Base-by-base conservation (phyloP, 768 basidiomycete genomes). In the Kockovaella imperatae region DNA sequence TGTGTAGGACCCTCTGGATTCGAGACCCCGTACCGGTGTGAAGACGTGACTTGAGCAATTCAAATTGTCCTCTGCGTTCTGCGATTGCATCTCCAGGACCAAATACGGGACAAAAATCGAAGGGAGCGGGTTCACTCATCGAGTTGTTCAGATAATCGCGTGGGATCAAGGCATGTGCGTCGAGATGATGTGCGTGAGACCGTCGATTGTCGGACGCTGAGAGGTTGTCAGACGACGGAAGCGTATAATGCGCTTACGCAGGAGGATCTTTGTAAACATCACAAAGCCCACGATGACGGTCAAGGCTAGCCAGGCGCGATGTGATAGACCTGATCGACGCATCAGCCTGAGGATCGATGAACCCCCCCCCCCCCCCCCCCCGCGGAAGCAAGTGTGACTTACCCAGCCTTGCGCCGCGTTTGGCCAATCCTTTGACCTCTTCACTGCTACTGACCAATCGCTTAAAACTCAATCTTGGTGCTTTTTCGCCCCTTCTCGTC, bases 51-150 rank as follows among this genome's bases (percentile, higher is more conserved):
- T 83, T 82, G 10, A 86, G 77, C 14, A 96, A 77, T 11, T 79
- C 74, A 47, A 82, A 74, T 2, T 82, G 76, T 13, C 90, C 87
- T 64, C 95, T 87, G 70, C 84, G 84, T 21, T 75, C 71, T 2
- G 82, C 86, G 36, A 96, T 76, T 29, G 77, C 77, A 69, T 97
- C 93, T 1, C 80, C 81, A 2, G 83, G 83, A 1, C 87, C 87
- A 64, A 84, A 86, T 1, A 81, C 77, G 0, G 93, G 93, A 68
- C 93, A 99, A 70, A 97, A 99, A 1, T 77, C 74, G 70, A 99
- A 99, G 0, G 93, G 91, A 47, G 72, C 68, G 4, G 72, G 72
- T 43, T 79, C 73, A 42, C 77, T 70, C 11, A 56, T 39, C 4
- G 71, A 72, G 35, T 75, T 72, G 68, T 91, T 89, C 49, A 95